A percentile compares a stretch with the other conserved stretches of the same genome.
These are phyloP conservation scores for Clonostachys rhizophaga DNA, from an alignment of 2,329 filamentous ascomycete species.

Conservation along the genomic window DNA sequence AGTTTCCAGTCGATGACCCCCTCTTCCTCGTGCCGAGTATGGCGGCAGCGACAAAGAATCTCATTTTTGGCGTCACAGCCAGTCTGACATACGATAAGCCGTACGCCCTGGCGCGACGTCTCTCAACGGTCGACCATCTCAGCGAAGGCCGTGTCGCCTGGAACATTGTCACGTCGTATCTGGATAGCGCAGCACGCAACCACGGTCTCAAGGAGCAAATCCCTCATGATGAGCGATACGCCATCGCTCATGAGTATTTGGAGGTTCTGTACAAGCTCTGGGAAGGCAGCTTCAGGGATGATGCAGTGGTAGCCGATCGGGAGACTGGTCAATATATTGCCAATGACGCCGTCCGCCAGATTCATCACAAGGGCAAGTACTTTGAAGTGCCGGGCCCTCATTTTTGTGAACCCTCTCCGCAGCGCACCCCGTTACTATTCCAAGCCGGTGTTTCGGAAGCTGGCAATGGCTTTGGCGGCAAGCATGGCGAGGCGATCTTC, in stretches of 20 bases:
- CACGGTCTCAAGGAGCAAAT: constrained; percentile 47
- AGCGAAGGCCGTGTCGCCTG: constrained; percentile 51
- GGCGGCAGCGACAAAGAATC: constrained; percentile 35
- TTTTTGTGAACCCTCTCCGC: constrained; percentile 56
- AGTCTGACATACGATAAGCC: constrained; percentile 55
- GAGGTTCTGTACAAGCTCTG: constrained; percentile 22
- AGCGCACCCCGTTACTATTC: constrained; percentile 59
- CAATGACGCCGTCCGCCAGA: constrained; percentile 47
- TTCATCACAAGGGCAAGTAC: constrained; percentile 58
- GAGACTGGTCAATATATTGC: constrained; percentile 41
- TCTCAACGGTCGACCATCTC: constrained; percentile 61
- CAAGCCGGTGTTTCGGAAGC: constrained; percentile 60
- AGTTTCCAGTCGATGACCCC: constrained; percentile 10
- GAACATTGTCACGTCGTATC: constrained; percentile 62
- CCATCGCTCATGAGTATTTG: constrained; percentile 6
- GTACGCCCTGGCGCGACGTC: constrained; percentile 56
- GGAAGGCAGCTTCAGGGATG: constrained; percentile 33
- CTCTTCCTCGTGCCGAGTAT: constrained; percentile 21
- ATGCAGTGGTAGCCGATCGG: constrained; percentile 53
- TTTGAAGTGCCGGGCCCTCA: constrained; percentile 56
- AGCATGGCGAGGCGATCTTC: constrained; percentile 62
- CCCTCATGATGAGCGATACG: constrained; percentile 6
- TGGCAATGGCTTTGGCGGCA: constrained; percentile 55
- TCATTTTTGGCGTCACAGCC: constrained; percentile 7
- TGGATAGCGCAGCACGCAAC: constrained; percentile 61